A percentile compares a stretch with the other conserved stretches of the same genome.
These are phyloP conservation scores for Trichomonascaceae sp. DNA, from an alignment of 1,139 yeast species.

Conservation along the genomic window DNA sequence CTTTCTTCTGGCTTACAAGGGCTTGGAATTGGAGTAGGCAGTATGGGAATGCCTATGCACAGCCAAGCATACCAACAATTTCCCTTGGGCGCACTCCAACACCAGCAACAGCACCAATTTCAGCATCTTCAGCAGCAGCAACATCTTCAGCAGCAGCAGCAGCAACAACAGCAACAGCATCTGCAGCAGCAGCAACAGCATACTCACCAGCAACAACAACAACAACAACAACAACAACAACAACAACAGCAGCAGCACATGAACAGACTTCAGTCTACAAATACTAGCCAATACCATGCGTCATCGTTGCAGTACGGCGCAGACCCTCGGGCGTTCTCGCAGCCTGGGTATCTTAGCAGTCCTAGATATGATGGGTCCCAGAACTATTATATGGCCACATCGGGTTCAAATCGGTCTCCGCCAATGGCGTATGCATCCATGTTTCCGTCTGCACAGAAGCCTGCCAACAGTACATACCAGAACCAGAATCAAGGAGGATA, in stretches of 20 bases:
- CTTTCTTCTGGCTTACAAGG: too few species aligned
- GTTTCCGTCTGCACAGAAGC: too few species aligned
- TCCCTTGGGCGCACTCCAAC: slow-evolving; percentile 2
- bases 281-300: slow-evolving; percentile 1
- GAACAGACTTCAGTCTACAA: slow-evolving; percentile 3
- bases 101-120: slow-evolving; percentile 6
- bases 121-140: slow-evolving; percentile 5
- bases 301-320: too few species aligned
- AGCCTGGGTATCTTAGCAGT: background rate
- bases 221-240: slow-evolving; percentile 1
- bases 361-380: background rate
- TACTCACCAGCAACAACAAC: slow-evolving; percentile 1
- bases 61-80: slow-evolving; percentile 6
- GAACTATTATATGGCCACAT: too few species aligned
- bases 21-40: too few species aligned
- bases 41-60: too few species aligned
- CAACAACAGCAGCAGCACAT: slow-evolving; percentile 3
- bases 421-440: too few species aligned
- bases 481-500: too few species aligned
- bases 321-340: background rate
- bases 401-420: too few species aligned
- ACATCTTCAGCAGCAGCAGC: slow-evolving; percentile 4
- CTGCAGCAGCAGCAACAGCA: slow-evolving; percentile 5
- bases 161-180: slow-evolving; percentile 6
- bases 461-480: too few species aligned